These are phyloP conservation scores for Lunasporangiospora selenospora DNA, from an alignment of 192 early-diverging fungal genomes.

Conservation along the genomic window DNA sequence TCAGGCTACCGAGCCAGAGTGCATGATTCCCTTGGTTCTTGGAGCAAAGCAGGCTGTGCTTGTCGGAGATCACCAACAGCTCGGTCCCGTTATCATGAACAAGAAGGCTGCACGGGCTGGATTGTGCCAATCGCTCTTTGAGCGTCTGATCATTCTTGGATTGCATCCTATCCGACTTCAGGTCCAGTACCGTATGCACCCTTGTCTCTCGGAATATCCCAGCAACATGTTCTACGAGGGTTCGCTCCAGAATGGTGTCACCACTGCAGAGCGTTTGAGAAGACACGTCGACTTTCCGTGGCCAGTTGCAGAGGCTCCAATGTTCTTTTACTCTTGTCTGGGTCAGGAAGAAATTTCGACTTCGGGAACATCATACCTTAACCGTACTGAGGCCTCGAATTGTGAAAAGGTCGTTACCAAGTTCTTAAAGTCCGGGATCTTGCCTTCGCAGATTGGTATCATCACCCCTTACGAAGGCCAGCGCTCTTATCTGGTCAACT, in stretches of 20 bases:
- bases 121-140: constrained; percentile 95
- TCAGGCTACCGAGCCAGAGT: constrained; percentile 96
- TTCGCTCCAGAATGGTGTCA: constrained; percentile 96
- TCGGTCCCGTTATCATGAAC: constrained; percentile 98
- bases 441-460: constrained; percentile 93
- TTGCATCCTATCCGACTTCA: constrained; percentile 94
- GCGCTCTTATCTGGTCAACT: constrained; percentile 91
- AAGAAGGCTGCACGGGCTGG: constrained; percentile 96
- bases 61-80: constrained; percentile 99
- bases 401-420: constrained; percentile 97
- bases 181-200: constrained; percentile 99
- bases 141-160: constrained; percentile 92
- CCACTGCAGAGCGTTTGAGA: constrained; percentile 87
- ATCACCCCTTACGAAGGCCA: constrained; percentile 99
- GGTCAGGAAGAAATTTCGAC: constrained; percentile 97
- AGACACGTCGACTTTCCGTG: constrained; percentile 94
- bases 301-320: constrained; percentile 92
- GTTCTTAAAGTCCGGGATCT: constrained; percentile 86
- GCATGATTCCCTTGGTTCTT: constrained; percentile 97
- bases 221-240: constrained; percentile 99
- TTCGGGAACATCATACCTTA: constrained; percentile 97
- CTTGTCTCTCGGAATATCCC: constrained; percentile 97
- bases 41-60: constrained; percentile 96
- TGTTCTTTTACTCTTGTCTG: constrained; percentile 94
- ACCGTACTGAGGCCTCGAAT: constrained; percentile 95